Percentiles rank a stretch among this genome's conserved stretches.
Evolutionary conservation across 495 filamentous ascomycete genomes (phyloP).

Genomic region (Baudoinia panamericana): DNA sequence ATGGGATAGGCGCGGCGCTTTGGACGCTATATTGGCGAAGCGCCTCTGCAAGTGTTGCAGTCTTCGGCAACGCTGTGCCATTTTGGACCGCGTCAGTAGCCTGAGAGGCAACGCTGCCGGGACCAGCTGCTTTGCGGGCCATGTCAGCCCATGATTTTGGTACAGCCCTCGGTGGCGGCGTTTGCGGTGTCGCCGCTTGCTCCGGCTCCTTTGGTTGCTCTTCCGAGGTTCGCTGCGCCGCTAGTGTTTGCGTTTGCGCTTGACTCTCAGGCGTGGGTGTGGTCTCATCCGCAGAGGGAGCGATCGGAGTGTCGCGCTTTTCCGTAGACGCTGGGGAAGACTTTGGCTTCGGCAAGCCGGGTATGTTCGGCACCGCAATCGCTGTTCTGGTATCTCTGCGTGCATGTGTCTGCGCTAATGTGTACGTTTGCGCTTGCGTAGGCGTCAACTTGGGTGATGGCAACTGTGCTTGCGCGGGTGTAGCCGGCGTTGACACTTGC

Average conservation of each 20-base stretch:
- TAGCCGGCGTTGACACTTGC: conserved; percentile 59
- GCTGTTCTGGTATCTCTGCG: conserved; percentile 35
- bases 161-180: conserved; percentile 29
- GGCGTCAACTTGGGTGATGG: conserved; percentile 19
- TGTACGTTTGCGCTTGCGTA: too few relatives aligned
- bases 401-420: conserved; percentile 30
- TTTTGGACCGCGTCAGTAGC: conserved; percentile 29
- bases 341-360: conserved; percentile 47
- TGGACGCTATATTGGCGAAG: conserved; percentile 52
- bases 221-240: too few relatives aligned
- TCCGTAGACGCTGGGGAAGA: conserved; percentile 34
- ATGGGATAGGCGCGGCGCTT: conserved; percentile 52
- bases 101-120: conserved; percentile 25
- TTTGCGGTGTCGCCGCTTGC: conserved; percentile 27
- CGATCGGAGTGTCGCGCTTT: conserved; percentile 19
- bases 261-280: conserved; percentile 23
- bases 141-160: conserved; percentile 73
- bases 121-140: conserved; percentile 41
- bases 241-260: conserved; percentile 14
- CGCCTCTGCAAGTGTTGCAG: conserved; percentile 57
- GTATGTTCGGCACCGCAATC: conserved; percentile 53
- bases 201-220: conserved; percentile 24
- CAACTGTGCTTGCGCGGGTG: conserved; percentile 29
- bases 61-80: conserved; percentile 38
- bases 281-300: conserved; percentile 29